Base-by-base conservation (phyloP, 768 basidiomycete species). In the Termitomyces titanicus region DNA sequence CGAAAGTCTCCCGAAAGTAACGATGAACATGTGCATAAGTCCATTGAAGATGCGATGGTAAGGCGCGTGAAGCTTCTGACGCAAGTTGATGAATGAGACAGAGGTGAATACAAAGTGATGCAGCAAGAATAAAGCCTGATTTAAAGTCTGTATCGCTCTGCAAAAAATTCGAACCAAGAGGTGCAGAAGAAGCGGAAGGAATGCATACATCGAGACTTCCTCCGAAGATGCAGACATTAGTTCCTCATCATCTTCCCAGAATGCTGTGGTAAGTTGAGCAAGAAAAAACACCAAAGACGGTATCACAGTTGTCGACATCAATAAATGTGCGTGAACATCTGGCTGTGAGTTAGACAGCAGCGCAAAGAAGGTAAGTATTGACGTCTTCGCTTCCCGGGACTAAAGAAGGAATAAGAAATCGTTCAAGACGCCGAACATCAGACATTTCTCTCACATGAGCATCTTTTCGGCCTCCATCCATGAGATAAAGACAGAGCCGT, bases 1-100 rank as follows among this genome's bases (percentile, higher is more conserved):
- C 53, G 85, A 83, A 45, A 94, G 70, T 57, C 90, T 78, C 37
- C 91, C 88, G 52, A 94, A 80, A 0, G 84, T 81, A n/a, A 91
- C 83, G 27, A 85, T 81, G 64, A 91, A 92, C 65, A 84, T 77
- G 60, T 93, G 84, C 12, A 74, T 74, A 25, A 89, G 68, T 31
- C 84, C 84, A 60, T 80, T 83, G 64, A 86, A 86, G 27, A 75
- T 72, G 31, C 82, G 79, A 45, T 72, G 70, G 12, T 79, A 72
- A 15, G 83, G 80, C 39, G 76, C 72, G 53, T 80, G 79, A 29
- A 92, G 76, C 64, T 82, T 82, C 35, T 77, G 74, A 38, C 82
- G 79, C 50, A 92, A 70, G 64, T 82, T 78, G 45, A 81, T 65
- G 11, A 70, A 67, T 12, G 81, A 68, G 7, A 78, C 75, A 24